Evolutionary conservation across 306 rosid genomes (phyloP).

Genomic region (Castanea mollissima): DNA sequence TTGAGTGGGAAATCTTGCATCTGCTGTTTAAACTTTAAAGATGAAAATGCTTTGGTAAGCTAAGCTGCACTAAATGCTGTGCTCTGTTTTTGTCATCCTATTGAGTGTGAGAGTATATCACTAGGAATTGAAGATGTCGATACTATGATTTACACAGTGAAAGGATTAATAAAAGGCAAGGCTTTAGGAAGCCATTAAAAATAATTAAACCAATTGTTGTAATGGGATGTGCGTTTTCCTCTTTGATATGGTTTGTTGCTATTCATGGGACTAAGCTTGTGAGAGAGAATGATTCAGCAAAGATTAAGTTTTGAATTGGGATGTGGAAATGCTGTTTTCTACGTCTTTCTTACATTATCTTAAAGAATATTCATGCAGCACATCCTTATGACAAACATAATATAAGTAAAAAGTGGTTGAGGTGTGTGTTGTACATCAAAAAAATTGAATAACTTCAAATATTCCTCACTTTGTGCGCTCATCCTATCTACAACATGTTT

Average conservation of each 20-base stretch:
- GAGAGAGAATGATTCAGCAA: neutral
- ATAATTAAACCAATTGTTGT: neutral
- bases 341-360: slow-evolving; percentile 1
- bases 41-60: too few species aligned
- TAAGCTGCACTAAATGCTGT: too few species aligned
- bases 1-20: neutral
- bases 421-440: neutral
- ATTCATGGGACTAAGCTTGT: neutral
- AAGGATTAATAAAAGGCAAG: neutral
- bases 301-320: neutral
- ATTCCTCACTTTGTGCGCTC: neutral
- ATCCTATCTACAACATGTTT: neutral
- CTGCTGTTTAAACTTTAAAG: too few species aligned
- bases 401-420: neutral
- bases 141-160: neutral
- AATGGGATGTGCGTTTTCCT: neutral
- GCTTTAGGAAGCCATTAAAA: neutral
- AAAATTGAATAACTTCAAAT: neutral
- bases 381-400: neutral
- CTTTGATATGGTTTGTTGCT: neutral
- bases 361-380: slow-evolving; percentile 13
- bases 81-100: neutral
- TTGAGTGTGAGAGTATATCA: neutral
- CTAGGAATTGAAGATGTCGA: neutral
- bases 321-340: neutral